Evolutionary conservation across 495 filamentous ascomycete genomes (phyloP), one percentile per base, ranked within the genome.

Genomic region (Neurospora sp.): DNA sequence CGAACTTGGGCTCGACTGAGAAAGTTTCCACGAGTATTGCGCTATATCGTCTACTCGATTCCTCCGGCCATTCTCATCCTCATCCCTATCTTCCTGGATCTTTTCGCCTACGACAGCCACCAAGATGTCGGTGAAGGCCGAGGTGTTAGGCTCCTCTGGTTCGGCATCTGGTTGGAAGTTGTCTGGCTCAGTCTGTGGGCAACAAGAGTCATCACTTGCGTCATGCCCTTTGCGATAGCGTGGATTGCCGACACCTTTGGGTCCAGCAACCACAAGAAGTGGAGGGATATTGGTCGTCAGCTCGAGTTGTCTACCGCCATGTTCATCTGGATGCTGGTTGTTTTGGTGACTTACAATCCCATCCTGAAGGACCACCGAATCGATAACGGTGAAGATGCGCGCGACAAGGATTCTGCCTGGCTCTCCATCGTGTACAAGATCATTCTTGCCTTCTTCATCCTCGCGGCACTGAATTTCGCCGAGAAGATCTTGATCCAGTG

Each of bases 401-500:
- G 86, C 48, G 85, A 78, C n/a, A 80, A 80, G 0, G 87, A 85
- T 0, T 83, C 85, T 7, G 72, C 82, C 40, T 98, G 94, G 95
- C 90, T 97, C 78, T 85, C 80, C 53, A 88, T 89, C 14, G 87
- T 94, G 72, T 94, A 96, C 85, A 97, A 96, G 76, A 88, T 99
- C 76, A 90, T 99, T 74, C 87, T 96, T 9, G 86, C 92, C 20
- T 78, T 94, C 70, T 95, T 99, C 78, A 91, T 96, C 39, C 88
- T 91, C 73, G 88, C 90, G 0, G 85, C 89, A 40, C 82, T 98
- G 70, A 98, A 99, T 81, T 88, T 96, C 69, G 85, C 91, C 65
- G 94, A 98, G 79, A 99, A 98, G 84, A 92, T 99, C 72, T 87
- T 97, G 74, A 95, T 97, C 72, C 94, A 98, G 78, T 89, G 97